Base-by-base conservation (phyloP, 2,329 filamentous ascomycete species). In the Ustilaginoidea virens region DNA sequence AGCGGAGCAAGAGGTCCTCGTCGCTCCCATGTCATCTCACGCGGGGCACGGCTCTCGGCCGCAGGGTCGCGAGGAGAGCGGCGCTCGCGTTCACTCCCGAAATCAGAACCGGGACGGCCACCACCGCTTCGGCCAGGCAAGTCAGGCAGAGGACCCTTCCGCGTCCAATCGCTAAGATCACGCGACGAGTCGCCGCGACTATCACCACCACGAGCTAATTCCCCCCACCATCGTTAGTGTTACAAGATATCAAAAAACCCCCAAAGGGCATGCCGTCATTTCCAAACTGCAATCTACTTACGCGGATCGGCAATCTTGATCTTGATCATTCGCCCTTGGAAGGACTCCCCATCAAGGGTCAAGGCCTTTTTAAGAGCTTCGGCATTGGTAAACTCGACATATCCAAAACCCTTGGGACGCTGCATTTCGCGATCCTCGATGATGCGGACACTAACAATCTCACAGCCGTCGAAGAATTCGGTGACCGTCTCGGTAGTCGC, bases 241-340 rank as follows among this genome's bases (percentile, higher is more conserved):
- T n/a, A n/a, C n/a, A n/a, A n/a, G n/a, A n/a, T n/a, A n/a, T n/a
- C n/a, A n/a, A n/a, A n/a, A n/a, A n/a, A n/a, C n/a, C n/a, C n/a
- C n/a, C n/a, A n/a, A n/a, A n/a, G n/a, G n/a, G n/a, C n/a, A n/a
- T n/a, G n/a, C n/a, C n/a, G n/a, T n/a, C n/a, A n/a, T n/a, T n/a
- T n/a, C n/a, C n/a, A n/a, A n/a, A n/a, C n/a, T n/a, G n/a, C n/a
- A 25, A 29, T 16, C 13, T 18, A 45, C 85, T 58, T 78, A 98
- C 90, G 87, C 54, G 90, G 90, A 62, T 98, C 92, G 29, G 90
- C 92, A 49, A 98, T 77, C 63, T 86, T 94, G 51, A 96, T 78
- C 52, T 83, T 76, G 52, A 98, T 85, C 49, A 76, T 80, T 42
- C 90, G 78, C 43, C 85, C 85, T 53, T 92, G 79, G 54, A 96